phyloP scores from a whole-genome alignment of 2,329 filamentous ascomycete species.

The Diaporthe citriasiana region DNA sequence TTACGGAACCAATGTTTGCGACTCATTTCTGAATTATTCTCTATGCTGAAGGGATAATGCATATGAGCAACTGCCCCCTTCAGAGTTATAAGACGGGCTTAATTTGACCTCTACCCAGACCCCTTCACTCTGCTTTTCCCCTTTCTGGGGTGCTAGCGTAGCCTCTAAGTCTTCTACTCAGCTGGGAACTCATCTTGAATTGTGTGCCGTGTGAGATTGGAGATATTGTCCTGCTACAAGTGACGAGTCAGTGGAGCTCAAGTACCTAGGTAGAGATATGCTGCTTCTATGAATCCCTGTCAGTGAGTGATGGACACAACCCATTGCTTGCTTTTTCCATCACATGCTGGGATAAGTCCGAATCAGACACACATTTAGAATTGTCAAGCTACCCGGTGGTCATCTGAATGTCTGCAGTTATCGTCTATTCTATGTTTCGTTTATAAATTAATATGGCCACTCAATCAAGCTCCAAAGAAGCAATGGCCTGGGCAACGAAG shows the following conservation, averaged over 20 bases:
- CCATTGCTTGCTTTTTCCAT: not conserved
- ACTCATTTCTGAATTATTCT: no score
- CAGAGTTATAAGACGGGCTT: not conserved
- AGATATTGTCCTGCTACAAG: not conserved
- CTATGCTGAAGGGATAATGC: no score
- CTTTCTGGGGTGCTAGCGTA: not conserved
- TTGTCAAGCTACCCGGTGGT: not conserved
- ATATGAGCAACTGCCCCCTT: no score
- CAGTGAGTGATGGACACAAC: not conserved
- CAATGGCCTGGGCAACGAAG: slow-evolving; percentile 52
- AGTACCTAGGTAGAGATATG: not conserved
- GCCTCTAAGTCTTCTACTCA: not conserved
- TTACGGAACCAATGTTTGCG: no score
- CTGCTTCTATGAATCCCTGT: not conserved
- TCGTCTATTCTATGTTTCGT: slow-evolving; percentile 6
- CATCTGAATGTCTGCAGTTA: not conserved
- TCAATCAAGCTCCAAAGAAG: slow-evolving; percentile 51
- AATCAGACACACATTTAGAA: not conserved
- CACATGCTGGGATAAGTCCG: not conserved
- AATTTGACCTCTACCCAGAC: not conserved
- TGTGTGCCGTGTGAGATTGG: not conserved
- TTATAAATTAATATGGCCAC: not conserved
- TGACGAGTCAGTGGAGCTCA: not conserved
- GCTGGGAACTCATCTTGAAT: not conserved
- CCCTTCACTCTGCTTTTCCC: slow-evolving; percentile 7